Conservation (phyloP, 2,329 filamentous ascomycete species). For the Scopulariopsis brevicaulis region DNA sequence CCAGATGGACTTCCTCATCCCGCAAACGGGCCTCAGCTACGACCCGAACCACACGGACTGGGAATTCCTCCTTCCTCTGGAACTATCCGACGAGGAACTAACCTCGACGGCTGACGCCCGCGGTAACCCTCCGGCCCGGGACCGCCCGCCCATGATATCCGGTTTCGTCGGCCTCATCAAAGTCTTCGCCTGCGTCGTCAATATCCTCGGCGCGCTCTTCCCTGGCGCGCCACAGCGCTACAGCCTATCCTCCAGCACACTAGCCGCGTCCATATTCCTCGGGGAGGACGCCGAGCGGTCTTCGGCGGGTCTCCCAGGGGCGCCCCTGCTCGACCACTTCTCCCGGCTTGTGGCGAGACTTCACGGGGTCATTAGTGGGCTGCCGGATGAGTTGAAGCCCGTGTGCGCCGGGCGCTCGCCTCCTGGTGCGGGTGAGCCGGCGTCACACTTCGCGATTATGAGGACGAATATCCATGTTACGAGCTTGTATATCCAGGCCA, state of each 20-base stretch:
- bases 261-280: neutral
- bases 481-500: neutral
- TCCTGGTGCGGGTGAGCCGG: neutral
- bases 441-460: neutral
- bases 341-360: neutral
- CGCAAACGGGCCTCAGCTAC: neutral
- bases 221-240: neutral
- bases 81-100: neutral
- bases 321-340: neutral
- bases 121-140: too few relatives aligned
- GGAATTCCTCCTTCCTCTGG: too few relatives aligned
- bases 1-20: neutral
- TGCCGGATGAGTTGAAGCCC: neutral
- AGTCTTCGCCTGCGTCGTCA: neutral
- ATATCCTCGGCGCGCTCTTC: neutral
- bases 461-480: neutral
- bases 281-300: neutral
- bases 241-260: neutral
- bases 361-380: neutral
- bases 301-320: neutral
- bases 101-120: too few relatives aligned
- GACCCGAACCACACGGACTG: neutral
- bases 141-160: neutral
- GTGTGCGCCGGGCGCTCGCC: neutral
- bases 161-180: neutral